phyloP scores from a whole-genome alignment of 805 yeast species.

The Cyberlindnera mississippiensis region DNA sequence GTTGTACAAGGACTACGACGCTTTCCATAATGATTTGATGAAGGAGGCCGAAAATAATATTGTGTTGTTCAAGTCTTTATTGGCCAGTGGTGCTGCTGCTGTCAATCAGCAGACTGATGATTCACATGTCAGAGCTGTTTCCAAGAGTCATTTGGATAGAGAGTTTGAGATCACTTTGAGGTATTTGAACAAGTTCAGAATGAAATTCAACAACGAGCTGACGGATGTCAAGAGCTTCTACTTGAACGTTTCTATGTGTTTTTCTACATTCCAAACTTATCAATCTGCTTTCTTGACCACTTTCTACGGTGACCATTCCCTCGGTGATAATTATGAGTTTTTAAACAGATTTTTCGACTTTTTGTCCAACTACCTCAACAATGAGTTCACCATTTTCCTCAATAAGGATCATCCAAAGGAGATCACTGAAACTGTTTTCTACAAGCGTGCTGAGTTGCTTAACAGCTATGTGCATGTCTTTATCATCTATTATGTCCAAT shows the following conservation, averaged over 20 bases:
- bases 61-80: slow-evolving; percentile 25
- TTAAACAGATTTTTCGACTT: slow-evolving; percentile 23
- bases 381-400: slow-evolving; percentile 20
- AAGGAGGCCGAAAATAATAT: slow-evolving; percentile 25
- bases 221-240: slow-evolving; percentile 15
- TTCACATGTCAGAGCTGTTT: slow-evolving; percentile 10
- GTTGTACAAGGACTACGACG: slow-evolving; percentile 23
- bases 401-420: slow-evolving; percentile 12
- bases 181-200: slow-evolving; percentile 25
- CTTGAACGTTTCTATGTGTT: slow-evolving; percentile 21
- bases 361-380: slow-evolving; percentile 17
- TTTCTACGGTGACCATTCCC: slow-evolving; percentile 20
- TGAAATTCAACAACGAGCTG: slow-evolving; percentile 10
- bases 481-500: slow-evolving; percentile 28
- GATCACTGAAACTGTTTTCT: slow-evolving; percentile 10
- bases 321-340: slow-evolving; percentile 23
- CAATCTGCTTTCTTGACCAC: slow-evolving; percentile 23
- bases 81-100: slow-evolving; percentile 23
- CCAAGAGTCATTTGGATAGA: slow-evolving; percentile 14
- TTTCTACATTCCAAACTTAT: slow-evolving; percentile 26
- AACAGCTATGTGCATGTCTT: slow-evolving; percentile 22
- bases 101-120: slow-evolving; percentile 13
- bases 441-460: slow-evolving; percentile 20
- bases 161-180: slow-evolving; percentile 26
- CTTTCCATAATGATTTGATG: slow-evolving; percentile 14